Evolutionary conservation across 805 yeast species (phyloP), one percentile per base, ranked within the genome.

Genomic region (Hanseniaspora pseudoguilliermondii): DNA sequence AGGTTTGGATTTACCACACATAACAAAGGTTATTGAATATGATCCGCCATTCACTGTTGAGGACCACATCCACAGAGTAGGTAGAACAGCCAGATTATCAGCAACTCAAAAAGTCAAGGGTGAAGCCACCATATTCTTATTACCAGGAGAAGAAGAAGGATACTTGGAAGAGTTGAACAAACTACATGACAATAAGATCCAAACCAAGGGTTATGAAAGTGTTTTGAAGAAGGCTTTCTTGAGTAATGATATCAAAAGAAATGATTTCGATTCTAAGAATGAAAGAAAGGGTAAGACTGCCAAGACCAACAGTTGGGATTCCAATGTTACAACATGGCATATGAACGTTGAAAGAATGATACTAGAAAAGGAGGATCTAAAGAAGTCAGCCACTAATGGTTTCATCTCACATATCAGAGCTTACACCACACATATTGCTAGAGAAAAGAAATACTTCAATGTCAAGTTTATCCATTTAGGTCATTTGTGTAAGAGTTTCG

Each of bases 71-170:
- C 99, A 93, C 69, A 78, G 99, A 69, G 86, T 90, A 56, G 99
- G 99, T 54, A 82, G 99, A 73, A 89, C 97, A 13, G 99, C 99
- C 9, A 82, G 99, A 72, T 95, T 95, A n/a, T 98, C 98, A 60
- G 43, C 47, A 36, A 44, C 49, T 11, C 49, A 51, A 23, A 51
- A 35, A 16, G 77, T 81, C 47, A 69, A 73, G 41, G 99, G 99
- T 67, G 75, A 75, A 40, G 85, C 97, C 1, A 67, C 81, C 1
- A 69, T 93, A 57, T 88, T 91, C 64, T 72, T 93, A 43, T 72
- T 91, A 35, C 98, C 99, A 1, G 95, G 96, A 1, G 77, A 73
- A 58, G 97, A 91, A 69, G 97, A 91, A 71, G 82, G 80, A 15
- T 91, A 89, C 64, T 73, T 84, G 59, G 85, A 81, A 23, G 78